Evolutionary conservation across 148 eudicot genomes (phyloP), one percentile per base, ranked within the genome.

Genomic region (Linanthus parryae): DNA sequence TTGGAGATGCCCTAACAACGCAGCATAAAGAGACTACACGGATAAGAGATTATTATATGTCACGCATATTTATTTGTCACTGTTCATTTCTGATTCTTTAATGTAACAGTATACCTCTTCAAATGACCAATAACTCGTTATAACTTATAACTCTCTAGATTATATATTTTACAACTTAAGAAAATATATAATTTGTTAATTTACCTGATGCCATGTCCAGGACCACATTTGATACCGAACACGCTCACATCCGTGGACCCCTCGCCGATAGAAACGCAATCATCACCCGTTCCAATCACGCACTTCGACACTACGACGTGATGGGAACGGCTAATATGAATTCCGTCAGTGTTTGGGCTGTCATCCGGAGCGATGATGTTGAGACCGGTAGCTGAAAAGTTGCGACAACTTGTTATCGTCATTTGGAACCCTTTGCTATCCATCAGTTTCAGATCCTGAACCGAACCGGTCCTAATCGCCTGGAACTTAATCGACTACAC

Each of bases 191-290:
- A n/a, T n/a, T n/a, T n/a, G n/a, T n/a, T 42, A 42, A 10, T 27
- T 19, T 54, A 80, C 92, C 83, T 77, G 28, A 84, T 67, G 17
- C 95, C 95, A 17, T 66, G 84, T 42, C 95, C 86, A 0, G 81
- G 71, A 6, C 73, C 81, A 44, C 95, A 86, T 18, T 52, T 48
- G 37, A 86, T 31, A 3, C 54, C 43, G 0, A 64, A 26, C 30
- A 80, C 26, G 2, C 34, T 8, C 15, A 83, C 33, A 22, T 68
- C 49, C 2, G 40, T 41, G 14, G 63, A 58, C n/a, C 87, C 90
- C 2, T 76, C 75, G 1, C 87, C 80, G 1, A 83, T 13, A 3
- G 82, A 70, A 54, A 86, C 48, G 36, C 95, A 86, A 10, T 77
- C 83, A 30, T 77, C 84, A 4, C 87, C 82, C 0, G 84, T 70